These are phyloP conservation scores for Cyclanthera cordifolia DNA, from an alignment of 306 rosid genomes.

Conservation along the genomic window DNA sequence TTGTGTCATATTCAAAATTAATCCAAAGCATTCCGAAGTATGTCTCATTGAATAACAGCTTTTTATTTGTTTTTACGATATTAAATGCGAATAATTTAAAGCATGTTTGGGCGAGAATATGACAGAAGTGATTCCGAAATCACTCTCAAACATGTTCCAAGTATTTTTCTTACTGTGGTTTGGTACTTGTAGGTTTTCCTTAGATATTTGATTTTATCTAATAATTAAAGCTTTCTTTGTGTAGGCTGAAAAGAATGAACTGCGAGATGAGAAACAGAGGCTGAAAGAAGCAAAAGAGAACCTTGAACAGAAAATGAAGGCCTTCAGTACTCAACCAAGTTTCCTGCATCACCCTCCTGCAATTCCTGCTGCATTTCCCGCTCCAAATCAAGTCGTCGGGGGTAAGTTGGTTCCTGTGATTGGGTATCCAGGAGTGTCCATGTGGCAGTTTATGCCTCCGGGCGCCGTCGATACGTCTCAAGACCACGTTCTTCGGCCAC, in stretches of 20 bases:
- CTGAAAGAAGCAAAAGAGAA: slow-evolving; percentile 66
- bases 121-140: too few relatives aligned
- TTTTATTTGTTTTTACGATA: too few relatives aligned
- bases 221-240: slow-evolving; percentile 5
- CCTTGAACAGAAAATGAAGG: slow-evolving; percentile 46
- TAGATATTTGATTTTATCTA: background rate
- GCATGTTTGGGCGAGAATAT: too few relatives aligned
- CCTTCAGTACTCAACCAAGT: slow-evolving; percentile 34
- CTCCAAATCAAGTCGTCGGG: slow-evolving; percentile 37
- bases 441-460: slow-evolving; percentile 94
- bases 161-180: background rate
- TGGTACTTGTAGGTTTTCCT: background rate
- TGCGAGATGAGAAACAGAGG: slow-evolving; percentile 86
- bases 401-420: slow-evolving; percentile 67
- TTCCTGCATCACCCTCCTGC: slow-evolving; percentile 43
- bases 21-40: too few relatives aligned
- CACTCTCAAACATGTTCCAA: too few relatives aligned
- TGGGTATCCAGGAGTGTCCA: slow-evolving; percentile 76
- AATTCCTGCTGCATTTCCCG: slow-evolving; percentile 26
- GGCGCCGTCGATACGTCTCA: slow-evolving; percentile 68
- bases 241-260: slow-evolving; percentile 88
- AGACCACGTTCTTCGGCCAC: slow-evolving; percentile 87
- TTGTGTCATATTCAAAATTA: too few relatives aligned
- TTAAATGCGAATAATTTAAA: too few relatives aligned
- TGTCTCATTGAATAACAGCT: too few relatives aligned